These are phyloP conservation scores for Fusarium sp. DNA, from an alignment of 2,329 filamentous ascomycete genomes.

Conservation along the genomic window DNA sequence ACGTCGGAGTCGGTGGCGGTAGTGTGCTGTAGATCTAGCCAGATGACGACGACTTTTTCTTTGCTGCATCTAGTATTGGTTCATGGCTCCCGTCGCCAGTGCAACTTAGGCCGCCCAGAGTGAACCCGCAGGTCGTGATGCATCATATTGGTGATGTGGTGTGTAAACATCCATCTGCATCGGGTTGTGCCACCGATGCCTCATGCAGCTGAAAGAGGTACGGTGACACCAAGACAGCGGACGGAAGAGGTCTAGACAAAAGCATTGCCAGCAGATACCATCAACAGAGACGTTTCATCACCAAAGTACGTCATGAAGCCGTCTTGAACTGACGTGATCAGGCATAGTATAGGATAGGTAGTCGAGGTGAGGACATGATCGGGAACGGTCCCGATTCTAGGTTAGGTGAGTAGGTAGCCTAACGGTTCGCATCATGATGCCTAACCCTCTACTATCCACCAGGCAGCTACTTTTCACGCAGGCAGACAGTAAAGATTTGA, in stretches of 20 bases:
- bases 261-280: not conserved
- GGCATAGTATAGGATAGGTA: not conserved
- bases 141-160: not conserved
- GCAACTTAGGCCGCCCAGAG: not conserved
- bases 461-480: not conserved
- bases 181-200: not conserved
- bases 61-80: slow-evolving; percentile 4
- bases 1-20: not conserved
- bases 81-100: not conserved
- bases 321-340: not conserved
- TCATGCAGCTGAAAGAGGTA: not conserved
- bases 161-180: not conserved
- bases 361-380: not conserved
- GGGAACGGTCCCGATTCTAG: not conserved
- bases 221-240: not conserved
- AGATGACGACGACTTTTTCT: slow-evolving; percentile 12
- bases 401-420: not conserved
- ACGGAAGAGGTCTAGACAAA: not conserved
- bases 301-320: not conserved
- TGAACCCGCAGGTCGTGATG: not conserved
- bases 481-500: not conserved
- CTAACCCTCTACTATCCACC: not conserved
- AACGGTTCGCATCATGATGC: not conserved
- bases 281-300: not conserved
- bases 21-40: not conserved